Percentiles rank a stretch among this genome's conserved stretches.
These are phyloP conservation scores for Rhizophora apiculata DNA, from an alignment of 345 rosid species.

Conservation along the genomic window DNA sequence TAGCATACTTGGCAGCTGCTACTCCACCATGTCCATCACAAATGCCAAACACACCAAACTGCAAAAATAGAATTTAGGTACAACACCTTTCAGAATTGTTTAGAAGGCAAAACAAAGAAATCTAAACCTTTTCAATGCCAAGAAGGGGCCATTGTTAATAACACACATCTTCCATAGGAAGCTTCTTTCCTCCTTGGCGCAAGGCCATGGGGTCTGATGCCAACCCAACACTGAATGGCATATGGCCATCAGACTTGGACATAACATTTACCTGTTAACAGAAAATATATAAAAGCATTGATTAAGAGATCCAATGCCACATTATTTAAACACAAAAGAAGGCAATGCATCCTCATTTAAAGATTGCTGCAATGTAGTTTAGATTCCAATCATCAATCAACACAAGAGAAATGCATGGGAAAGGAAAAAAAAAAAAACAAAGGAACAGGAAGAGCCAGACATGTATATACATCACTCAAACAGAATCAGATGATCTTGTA, in stretches of 20 bases:
- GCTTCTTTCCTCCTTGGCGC: slow-evolving; percentile 91
- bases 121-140: slow-evolving; percentile 66
- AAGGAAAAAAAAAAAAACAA: neutral
- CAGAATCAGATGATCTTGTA: neutral
- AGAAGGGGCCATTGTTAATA: slow-evolving; percentile 92
- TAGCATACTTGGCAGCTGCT: slow-evolving; percentile 85
- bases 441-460: neutral
- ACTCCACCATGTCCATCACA: slow-evolving; percentile 99
- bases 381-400: neutral
- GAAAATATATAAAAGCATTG: neutral
- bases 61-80: slow-evolving; percentile 23
- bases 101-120: slow-evolving; percentile 19
- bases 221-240: slow-evolving; percentile 77
- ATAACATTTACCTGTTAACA: slow-evolving; percentile 67
- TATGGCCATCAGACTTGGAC: slow-evolving; percentile 43
- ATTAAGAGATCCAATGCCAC: neutral
- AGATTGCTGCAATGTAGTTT: neutral
- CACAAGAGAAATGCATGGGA: neutral
- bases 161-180: slow-evolving; percentile 94
- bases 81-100: slow-evolving; percentile 8
- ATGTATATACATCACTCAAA: neutral
- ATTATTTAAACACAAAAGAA: neutral
- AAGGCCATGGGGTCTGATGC: slow-evolving; percentile 94
- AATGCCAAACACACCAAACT: slow-evolving; percentile 94
- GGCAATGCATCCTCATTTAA: neutral